Evolutionary conservation across 768 basidiomycete genomes (phyloP).

Genomic region (Pseudohyphozyma bogoriensis): DNA sequence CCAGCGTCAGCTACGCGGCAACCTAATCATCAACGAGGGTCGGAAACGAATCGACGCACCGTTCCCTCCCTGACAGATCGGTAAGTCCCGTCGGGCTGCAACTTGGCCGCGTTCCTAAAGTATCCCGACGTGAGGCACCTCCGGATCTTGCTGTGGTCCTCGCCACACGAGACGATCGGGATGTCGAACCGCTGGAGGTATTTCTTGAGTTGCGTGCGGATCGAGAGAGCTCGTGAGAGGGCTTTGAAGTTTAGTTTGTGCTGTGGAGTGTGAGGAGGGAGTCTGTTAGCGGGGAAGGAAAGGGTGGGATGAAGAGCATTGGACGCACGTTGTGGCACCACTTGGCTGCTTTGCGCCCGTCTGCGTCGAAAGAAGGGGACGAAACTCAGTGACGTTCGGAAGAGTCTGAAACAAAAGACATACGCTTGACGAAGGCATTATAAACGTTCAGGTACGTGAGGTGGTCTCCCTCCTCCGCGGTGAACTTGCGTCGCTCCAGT

Average conservation of each 20-base stretch:
- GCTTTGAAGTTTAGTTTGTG: conserved; percentile 90
- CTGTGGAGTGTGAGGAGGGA: neutral
- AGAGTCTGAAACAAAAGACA: neutral
- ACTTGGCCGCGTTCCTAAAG: conserved; percentile 84
- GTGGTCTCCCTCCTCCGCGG: conserved; percentile 97
- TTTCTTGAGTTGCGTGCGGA: conserved; percentile 86
- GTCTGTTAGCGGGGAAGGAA: neutral
- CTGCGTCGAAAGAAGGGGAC: neutral
- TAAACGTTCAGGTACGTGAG: conserved; percentile 87
- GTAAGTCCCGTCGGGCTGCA: conserved; percentile 88
- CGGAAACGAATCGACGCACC: conserved; percentile 42
- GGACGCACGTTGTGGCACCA: conserved; percentile 64
- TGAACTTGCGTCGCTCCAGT: conserved; percentile 88
- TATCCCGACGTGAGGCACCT: conserved; percentile 85
- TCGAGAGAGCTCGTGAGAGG: conserved; percentile 85
- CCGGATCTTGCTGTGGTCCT: conserved; percentile 71
- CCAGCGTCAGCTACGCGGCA: neutral
- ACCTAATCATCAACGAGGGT: neutral
- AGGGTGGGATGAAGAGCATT: neutral
- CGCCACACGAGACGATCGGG: conserved; percentile 69
- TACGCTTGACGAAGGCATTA: conserved; percentile 79
- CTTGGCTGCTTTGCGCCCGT: conserved; percentile 57
- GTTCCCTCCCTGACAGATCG: conserved; percentile 74
- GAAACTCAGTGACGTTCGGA: too few species aligned
- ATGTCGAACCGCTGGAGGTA: conserved; percentile 85